Conservation (phyloP, 176 grass and related monocot genomes). For the Phragmites australis region DNA sequence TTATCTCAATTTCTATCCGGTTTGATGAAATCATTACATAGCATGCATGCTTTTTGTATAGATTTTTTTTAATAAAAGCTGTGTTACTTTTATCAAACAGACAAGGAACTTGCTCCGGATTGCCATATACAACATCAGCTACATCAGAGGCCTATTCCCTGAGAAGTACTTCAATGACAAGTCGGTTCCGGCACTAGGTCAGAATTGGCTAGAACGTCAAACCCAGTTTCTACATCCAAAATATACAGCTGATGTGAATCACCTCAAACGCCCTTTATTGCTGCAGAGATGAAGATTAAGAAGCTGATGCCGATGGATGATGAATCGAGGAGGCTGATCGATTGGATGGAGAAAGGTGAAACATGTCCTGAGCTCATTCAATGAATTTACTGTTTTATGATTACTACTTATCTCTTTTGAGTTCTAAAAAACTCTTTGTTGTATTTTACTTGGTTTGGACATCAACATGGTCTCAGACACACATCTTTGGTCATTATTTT, state of each 20-base stretch:
- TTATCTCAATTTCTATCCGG: background rate
- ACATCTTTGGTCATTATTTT: background rate
- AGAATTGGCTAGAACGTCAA: constrained; percentile 14
- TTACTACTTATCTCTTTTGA: background rate
- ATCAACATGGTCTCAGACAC: background rate
- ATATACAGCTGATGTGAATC: background rate
- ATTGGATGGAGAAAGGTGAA: constrained; percentile 99
- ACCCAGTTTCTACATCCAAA: constrained; percentile 10
- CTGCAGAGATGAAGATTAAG: constrained; percentile 98
- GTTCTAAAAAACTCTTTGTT: background rate
- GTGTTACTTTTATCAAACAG: constrained; percentile 50
- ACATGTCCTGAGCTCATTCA: constrained; percentile 22
- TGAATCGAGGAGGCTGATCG: constrained; percentile 85
- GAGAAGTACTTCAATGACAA: constrained; percentile 99
- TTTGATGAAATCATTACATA: constrained; percentile 9
- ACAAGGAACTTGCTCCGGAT: constrained; percentile 97
- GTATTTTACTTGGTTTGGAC: background rate
- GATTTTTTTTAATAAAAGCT: constrained; percentile 10
- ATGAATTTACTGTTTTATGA: background rate
- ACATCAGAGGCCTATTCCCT: constrained; percentile 93
- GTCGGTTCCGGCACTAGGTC: constrained; percentile 94
- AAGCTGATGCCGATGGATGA: constrained; percentile 98
- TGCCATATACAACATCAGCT: constrained; percentile 98
- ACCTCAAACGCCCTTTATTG: constrained; percentile 1
- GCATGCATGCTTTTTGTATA: background rate